Conservation (phyloP, 768 basidiomycete genomes). For the Suillus alpinus region DNA sequence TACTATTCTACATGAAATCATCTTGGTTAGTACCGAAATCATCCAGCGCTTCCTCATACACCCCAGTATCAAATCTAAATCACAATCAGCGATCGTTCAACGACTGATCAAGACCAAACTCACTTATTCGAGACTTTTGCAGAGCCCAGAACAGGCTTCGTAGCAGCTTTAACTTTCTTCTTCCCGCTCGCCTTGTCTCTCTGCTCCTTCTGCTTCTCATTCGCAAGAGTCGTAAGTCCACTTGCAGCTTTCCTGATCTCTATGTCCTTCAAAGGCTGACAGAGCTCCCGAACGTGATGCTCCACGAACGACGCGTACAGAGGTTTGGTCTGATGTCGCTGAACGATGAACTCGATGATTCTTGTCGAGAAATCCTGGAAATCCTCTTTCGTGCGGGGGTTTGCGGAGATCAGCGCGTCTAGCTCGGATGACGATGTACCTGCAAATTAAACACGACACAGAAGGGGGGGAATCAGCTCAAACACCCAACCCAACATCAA, state of each 20-base stretch:
- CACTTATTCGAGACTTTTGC: slow-evolving; percentile 66
- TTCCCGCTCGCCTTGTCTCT: slow-evolving; percentile 84
- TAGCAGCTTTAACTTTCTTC: slow-evolving; percentile 74
- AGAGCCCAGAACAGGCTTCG: slow-evolving; percentile 76
- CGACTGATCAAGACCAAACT: slow-evolving; percentile 16
- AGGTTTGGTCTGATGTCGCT: slow-evolving; percentile 78
- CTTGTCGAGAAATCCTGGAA: slow-evolving; percentile 70
- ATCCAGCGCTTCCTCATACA: slow-evolving; percentile 89
- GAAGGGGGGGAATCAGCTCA: not conserved
- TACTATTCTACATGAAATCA: slow-evolving; percentile 83
- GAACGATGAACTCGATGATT: slow-evolving; percentile 73
- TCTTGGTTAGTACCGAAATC: slow-evolving; percentile 74
- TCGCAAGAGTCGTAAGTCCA: slow-evolving; percentile 80
- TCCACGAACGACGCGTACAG: slow-evolving; percentile 84
- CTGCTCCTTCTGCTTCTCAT: slow-evolving; percentile 93
- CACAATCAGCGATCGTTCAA: slow-evolving; percentile 12
- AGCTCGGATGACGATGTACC: slow-evolving; percentile 69
- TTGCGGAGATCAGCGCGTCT: slow-evolving; percentile 68
- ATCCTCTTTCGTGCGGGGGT: slow-evolving; percentile 89
- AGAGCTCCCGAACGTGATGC: slow-evolving; percentile 73
- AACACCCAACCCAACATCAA: not conserved
- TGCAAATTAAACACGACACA: slow-evolving; percentile 23
- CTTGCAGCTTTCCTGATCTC: slow-evolving; percentile 90
- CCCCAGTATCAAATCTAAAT: slow-evolving; percentile 68
- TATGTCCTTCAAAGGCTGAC: slow-evolving; percentile 78